A percentile compares a stretch with the other conserved stretches of the same genome.
Evolutionary conservation across 1,139 yeast species (phyloP).

Genomic region (Yamadazyma blattariae): DNA sequence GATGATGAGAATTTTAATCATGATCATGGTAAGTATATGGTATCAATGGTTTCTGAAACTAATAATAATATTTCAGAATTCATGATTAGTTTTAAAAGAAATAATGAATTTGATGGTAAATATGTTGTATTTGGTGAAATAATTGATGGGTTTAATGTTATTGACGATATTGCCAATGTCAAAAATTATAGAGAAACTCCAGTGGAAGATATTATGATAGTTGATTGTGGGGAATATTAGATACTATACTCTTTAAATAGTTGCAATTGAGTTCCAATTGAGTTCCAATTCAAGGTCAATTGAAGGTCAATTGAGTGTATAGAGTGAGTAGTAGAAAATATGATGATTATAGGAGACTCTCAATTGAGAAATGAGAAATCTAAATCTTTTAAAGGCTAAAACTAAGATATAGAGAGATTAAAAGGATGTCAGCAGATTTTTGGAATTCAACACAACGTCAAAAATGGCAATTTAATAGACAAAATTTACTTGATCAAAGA

Average conservation of each 20-base stretch:
- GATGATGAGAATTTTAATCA: slow-evolving; percentile 37
- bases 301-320: too few species aligned
- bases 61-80: slow-evolving; percentile 43
- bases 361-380: too few species aligned
- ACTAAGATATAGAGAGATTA: too few species aligned
- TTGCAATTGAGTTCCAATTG: too few species aligned
- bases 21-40: slow-evolving; percentile 32
- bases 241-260: too few species aligned
- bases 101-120: slow-evolving; percentile 47
- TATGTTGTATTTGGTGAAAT: slow-evolving; percentile 59
- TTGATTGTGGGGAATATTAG: slow-evolving; percentile 8
- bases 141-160: slow-evolving; percentile 36
- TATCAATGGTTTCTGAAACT: slow-evolving; percentile 43
- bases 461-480: slow-evolving; percentile 43
- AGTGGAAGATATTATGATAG: slow-evolving; percentile 17
- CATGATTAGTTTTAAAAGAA: slow-evolving; percentile 26
- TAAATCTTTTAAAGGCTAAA: too few species aligned
- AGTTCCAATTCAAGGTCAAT: too few species aligned
- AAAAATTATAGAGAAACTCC: slow-evolving; percentile 42
- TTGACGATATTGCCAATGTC: slow-evolving; percentile 33
- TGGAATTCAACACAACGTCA: slow-evolving; percentile 46
- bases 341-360: too few species aligned
- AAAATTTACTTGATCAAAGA: slow-evolving; percentile 38
- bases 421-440: slow-evolving; percentile 52
- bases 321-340: too few species aligned